Conservation (phyloP, 1,139 yeast genomes). For the Sugiyamaella neomexicana region DNA sequence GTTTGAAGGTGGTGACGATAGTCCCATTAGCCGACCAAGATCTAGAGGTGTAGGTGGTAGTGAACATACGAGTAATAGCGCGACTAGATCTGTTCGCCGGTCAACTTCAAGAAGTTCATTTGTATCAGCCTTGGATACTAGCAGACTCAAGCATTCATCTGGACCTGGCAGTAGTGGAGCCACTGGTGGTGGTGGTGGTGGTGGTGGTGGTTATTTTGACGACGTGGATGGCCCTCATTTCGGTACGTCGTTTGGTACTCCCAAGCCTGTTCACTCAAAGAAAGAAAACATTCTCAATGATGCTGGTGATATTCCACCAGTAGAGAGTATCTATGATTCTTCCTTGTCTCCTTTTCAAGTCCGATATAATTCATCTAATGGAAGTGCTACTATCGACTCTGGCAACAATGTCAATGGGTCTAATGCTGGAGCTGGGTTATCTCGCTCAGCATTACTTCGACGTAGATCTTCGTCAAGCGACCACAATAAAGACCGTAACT, state of each 20-base stretch:
- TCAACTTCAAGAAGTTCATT: conserved; percentile 12
- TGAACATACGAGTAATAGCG: neutral
- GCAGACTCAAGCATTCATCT: conserved; percentile 3
- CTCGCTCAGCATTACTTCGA: neutral
- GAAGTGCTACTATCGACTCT: conserved; percentile 9
- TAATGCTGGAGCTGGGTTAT: neutral
- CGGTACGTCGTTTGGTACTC: conserved; percentile 32
- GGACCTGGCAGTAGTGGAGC: neutral
- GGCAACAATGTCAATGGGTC: neutral
- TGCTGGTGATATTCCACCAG: conserved; percentile 41
- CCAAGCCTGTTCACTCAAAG: conserved; percentile 34
- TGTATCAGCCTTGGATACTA: neutral
- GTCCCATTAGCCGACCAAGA: neutral
- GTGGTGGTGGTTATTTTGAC: conserved; percentile 4
- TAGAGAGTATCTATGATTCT: conserved; percentile 38
- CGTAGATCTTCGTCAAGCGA: conserved; percentile 2
- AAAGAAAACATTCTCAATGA: conserved; percentile 28
- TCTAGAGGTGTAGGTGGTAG: conserved; percentile 6
- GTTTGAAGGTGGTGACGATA: conserved; percentile 2
- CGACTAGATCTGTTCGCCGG: neutral
- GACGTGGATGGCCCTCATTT: conserved; percentile 24
- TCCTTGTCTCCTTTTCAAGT: conserved; percentile 13
- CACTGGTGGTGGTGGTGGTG: too few relatives aligned
- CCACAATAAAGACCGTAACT: conserved; percentile 1
- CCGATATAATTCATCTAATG: conserved; percentile 18